Evolutionary conservation across 2,329 filamentous ascomycete genomes (phyloP), one percentile per base, ranked within the genome.

Genomic region (Corinectria fuckeliana): DNA sequence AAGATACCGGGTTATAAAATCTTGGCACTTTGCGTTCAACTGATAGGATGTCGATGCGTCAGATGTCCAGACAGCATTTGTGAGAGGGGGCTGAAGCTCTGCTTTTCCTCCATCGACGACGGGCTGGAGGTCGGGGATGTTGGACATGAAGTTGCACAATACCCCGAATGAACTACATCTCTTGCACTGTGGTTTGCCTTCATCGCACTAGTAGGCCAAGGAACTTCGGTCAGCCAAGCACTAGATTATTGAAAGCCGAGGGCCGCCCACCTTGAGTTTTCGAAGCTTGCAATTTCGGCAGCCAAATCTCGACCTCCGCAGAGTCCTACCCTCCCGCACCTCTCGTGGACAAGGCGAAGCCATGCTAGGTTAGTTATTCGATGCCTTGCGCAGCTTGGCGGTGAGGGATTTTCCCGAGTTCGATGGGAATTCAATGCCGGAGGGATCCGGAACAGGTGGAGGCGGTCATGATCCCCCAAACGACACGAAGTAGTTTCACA

Each of bases 281-380:
- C 81, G 66, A 4, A 83, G 75, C 67, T 83, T 83, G 71, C 81
- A 84, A 63, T 83, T 83, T 10, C 78, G 76, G 52, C 81, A 84
- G 30, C 81, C 81, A 59, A 72, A 75, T 68, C 79, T 76, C 14
- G 80, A 82, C 56, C 79, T 76, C 28, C 71, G 57, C 38, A 21
- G 13, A 11, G 21, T 20, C 25, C 51, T 30, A 5, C 51, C 14
- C 8, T n/a, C 14, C 1, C n/a, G 45, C 0, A 1, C 3, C 10
- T 62, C 36, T 4, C 8, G 28, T 6, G 18, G 11, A 0, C 3
- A 4, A 5, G 38, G 25, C 0, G 49, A n/a, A 11, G 44, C 8
- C 68, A 69, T 70, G 4, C 4, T 1, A 26, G 8, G 2, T 5
- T 38, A 5, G 2, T 14, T 5, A 2, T n/a, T 16, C 21, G 16